A percentile compares a stretch with the other conserved stretches of the same genome.
Conservation (phyloP, 371 early-diverging fungal species). For the Actinomucor elegans region DNA sequence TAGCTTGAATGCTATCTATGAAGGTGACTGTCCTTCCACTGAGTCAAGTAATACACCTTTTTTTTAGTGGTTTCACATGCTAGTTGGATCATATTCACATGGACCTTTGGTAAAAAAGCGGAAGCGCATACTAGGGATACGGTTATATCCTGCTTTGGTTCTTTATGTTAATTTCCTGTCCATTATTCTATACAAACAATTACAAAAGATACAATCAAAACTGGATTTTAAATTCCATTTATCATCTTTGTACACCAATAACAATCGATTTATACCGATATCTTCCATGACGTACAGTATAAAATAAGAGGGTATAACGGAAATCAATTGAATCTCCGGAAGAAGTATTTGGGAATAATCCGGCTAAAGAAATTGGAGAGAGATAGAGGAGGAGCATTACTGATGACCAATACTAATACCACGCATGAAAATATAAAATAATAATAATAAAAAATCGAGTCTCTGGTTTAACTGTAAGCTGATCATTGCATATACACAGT, state of each 20-base stretch:
- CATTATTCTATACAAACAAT: background rate
- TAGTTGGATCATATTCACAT: constrained; percentile 22
- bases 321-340: constrained; percentile 4
- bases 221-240: background rate
- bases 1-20: background rate
- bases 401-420: background rate
- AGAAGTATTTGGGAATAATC: background rate
- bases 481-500: too few relatives aligned
- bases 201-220: constrained; percentile 1
- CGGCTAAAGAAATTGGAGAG: constrained; percentile 5
- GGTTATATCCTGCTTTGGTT: constrained; percentile 4
- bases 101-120: constrained; percentile 17
- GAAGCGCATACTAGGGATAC: constrained; percentile 3
- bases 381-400: too few relatives aligned
- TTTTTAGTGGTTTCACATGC: constrained; percentile 21
- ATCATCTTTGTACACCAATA: constrained; percentile 4
- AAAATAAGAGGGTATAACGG: constrained; percentile 13
- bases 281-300: constrained; percentile 9
- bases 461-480: too few relatives aligned
- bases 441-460: too few relatives aligned
- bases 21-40: constrained; percentile 9
- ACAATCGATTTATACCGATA: constrained; percentile 2
- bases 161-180: background rate
- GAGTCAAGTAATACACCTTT: background rate
- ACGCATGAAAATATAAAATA: background rate